These are phyloP conservation scores for Boletus smithii DNA, from an alignment of 1,284 basidiomycete species.

Conservation along the genomic window DNA sequence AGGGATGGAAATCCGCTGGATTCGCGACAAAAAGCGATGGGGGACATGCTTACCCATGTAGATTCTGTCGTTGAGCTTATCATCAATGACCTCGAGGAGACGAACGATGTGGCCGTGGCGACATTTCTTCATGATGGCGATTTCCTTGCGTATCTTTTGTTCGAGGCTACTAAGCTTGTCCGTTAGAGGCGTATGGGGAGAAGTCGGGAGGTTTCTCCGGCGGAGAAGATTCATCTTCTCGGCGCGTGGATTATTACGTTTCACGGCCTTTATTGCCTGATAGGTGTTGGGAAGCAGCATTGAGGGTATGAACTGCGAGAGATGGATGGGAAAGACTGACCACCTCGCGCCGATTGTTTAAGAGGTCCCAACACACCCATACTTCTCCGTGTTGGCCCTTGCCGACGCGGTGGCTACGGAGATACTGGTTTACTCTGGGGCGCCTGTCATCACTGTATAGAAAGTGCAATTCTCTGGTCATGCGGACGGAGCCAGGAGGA, in stretches of 20 bases:
- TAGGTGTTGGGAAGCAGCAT: slow-evolving; percentile 9
- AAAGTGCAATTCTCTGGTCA: slow-evolving; percentile 51
- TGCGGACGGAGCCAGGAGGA: slow-evolving; percentile 51
- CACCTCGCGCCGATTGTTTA: slow-evolving; percentile 38
- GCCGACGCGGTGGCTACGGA: slow-evolving; percentile 67
- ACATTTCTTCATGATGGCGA: slow-evolving; percentile 98
- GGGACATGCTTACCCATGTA: slow-evolving; percentile 75
- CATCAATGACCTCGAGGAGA: slow-evolving; percentile 94
- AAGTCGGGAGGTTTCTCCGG: slow-evolving; percentile 49
- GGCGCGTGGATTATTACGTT: slow-evolving; percentile 52
- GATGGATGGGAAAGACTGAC: slow-evolving; percentile 32
- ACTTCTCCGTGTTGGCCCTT: slow-evolving; percentile 83
- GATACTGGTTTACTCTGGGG: slow-evolving; percentile 77
- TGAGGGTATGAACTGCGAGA: slow-evolving; percentile 8
- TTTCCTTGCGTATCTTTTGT: slow-evolving; percentile 83
- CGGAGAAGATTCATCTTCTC: slow-evolving; percentile 63
- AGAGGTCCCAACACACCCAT: slow-evolving; percentile 63
- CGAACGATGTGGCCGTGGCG: slow-evolving; percentile 90
- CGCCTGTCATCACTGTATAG: slow-evolving; percentile 37
- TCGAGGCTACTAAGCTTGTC: slow-evolving; percentile 71
- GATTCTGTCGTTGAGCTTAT: slow-evolving; percentile 84
- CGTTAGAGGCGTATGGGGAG: slow-evolving; percentile 50
- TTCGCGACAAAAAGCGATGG: slow-evolving; percentile 12
- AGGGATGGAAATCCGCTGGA: slow-evolving; percentile 16
- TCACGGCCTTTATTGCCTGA: slow-evolving; percentile 84